Evolutionary conservation across 139 green algal species (phyloP).

Genomic region (Picochlorum sp.): DNA sequence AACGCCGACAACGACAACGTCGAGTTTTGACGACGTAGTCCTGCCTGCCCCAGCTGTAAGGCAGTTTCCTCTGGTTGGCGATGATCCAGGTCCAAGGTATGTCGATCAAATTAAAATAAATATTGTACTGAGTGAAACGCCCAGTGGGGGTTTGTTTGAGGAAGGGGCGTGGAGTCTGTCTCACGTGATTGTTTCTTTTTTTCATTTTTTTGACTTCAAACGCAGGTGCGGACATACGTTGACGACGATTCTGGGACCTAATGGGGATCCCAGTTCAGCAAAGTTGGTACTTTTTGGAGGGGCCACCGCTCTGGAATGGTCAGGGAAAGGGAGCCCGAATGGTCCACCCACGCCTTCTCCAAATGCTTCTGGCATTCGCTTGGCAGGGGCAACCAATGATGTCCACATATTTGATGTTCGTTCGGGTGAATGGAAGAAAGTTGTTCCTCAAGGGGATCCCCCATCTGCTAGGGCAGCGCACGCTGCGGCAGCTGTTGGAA

Average conservation of each 20-base stretch:
- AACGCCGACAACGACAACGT: background rate
- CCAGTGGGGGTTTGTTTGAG: background rate
- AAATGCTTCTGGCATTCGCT: conserved; percentile 50
- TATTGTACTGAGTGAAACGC: background rate
- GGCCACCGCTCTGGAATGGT: conserved; percentile 84
- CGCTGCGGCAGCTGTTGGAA: conserved; percentile 93
- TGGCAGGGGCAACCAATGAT: conserved; percentile 87
- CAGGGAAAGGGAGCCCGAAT: conserved; percentile 11
- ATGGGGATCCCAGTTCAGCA: conserved; percentile 55
- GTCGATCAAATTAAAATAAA: background rate
- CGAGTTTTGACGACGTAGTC: conserved; percentile 1
- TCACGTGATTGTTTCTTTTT: background rate
- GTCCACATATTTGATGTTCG: conserved; percentile 89
- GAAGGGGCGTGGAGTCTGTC: too few relatives aligned
- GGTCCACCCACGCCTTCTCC: conserved; percentile 22
- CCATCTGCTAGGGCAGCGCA: conserved; percentile 90
- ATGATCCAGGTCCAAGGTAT: conserved; percentile 28
- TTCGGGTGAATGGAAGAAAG: conserved; percentile 73
- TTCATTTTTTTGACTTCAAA: background rate
- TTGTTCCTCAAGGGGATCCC: conserved; percentile 70
- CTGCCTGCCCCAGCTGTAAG: conserved; percentile 3
- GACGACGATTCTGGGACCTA: conserved; percentile 65
- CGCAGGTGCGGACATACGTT: conserved; percentile 87
- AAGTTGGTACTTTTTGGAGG: conserved; percentile 86
- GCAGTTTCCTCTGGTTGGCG: conserved; percentile 25